phyloP scores from a whole-genome alignment of 2,329 filamentous ascomycete species.

The Epichloe festucae region DNA sequence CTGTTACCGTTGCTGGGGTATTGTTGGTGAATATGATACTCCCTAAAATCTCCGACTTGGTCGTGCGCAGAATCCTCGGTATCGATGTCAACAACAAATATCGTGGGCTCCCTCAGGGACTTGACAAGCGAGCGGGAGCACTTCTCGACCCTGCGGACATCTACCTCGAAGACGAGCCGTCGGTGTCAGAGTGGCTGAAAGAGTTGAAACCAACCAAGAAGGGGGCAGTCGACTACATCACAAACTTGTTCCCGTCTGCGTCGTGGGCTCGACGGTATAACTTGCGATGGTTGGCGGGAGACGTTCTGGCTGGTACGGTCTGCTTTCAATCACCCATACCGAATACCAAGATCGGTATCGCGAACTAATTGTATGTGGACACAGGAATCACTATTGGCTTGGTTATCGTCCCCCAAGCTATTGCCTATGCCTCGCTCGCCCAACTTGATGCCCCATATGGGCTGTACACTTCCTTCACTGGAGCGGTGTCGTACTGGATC shows the following conservation, averaged over 20 bases:
- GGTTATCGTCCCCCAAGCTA: conserved; percentile 66
- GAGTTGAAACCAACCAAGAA: conserved; percentile 37
- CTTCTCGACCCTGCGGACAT: conserved; percentile 15
- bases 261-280: conserved; percentile 63
- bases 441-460: conserved; percentile 56
- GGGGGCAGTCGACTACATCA: conserved; percentile 37
- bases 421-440: conserved; percentile 67
- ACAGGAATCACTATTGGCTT: conserved; percentile 38
- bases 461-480: conserved; percentile 72
- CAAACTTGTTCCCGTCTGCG: conserved; percentile 48
- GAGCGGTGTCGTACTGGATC: conserved; percentile 68
- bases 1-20: no score
- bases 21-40: background rate
- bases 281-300: conserved; percentile 56
- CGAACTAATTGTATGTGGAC: background rate
- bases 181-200: conserved; percentile 46
- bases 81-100: conserved; percentile 19
- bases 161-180: conserved; percentile 53
- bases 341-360: no score
- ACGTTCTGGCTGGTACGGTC: conserved; percentile 54
- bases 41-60: conserved; percentile 6
- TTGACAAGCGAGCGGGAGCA: conserved; percentile 14
- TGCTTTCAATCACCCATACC: no score
- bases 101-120: conserved; percentile 12
- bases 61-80: conserved; percentile 17